Evolutionary conservation across 225 moss, liverwort and hornwort genomes (phyloP), one percentile per base, ranked within the genome.

Genomic region (Bryoerythrophyllum caledonicum): DNA sequence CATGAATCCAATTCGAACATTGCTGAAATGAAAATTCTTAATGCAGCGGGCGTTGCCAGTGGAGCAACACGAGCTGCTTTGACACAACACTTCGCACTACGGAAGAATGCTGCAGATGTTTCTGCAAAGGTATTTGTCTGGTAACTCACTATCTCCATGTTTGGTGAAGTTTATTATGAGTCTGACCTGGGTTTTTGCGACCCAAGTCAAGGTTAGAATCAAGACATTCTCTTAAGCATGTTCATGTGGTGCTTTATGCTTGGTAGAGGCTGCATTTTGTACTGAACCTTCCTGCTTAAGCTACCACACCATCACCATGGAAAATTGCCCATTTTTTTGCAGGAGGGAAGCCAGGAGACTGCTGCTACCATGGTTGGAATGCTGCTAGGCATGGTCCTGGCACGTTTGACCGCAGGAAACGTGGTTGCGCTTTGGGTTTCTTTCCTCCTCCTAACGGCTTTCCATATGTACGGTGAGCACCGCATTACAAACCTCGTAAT

Each of bases 311-410:
- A 21, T 32, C 43, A 68, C 35, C 68, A 43, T 51, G 20, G 12
- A 48, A 21, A 23, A 56, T 20, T 24, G 13, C 19, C 78, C 13
- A 9, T 21, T 69, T 72, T 40, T 63, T 58, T 87, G 84, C 85
- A 99, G 99, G 99, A 99, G 73, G 99, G 99, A 69, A 99, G 99
- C 74, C 99, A 99, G 79, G 99, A 99, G 80, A 99, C 99, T 77
- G 95, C 95, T 81, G 99, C 99, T 70, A 99, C 99, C 34, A 90
- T 99, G 90, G 88, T 93, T 70, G 99, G 99, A 68, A 99, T 99
- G 95, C 72, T 95, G 25, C 38, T 99, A 63, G 99, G 99, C 68
- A 95, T 99, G 79, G 67, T 91, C 26, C 71, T 99, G 68, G 99
- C 99, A 58, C 95, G 95, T 20, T 81, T 89, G 56, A 95, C 99